These are phyloP conservation scores for Rubia tinctorum DNA, from an alignment of 305 asterid species.

Conservation along the genomic window DNA sequence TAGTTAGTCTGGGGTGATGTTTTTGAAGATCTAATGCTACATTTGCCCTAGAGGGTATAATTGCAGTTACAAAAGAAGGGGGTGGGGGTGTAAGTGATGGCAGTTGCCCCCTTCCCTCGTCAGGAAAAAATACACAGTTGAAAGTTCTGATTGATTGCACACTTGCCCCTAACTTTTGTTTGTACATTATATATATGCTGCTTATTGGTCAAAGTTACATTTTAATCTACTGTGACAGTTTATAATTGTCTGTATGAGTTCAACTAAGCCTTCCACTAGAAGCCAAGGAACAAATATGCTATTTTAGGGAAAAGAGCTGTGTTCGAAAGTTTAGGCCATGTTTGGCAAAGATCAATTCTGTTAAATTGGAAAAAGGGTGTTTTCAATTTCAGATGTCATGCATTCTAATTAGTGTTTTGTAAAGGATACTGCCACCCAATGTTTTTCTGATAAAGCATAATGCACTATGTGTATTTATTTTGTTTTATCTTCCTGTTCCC, in stretches of 20 bases:
- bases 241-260: neutral
- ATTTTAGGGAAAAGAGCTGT: neutral
- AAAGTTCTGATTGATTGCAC: no score
- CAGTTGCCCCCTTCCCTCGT: no score
- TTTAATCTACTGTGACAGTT: no score
- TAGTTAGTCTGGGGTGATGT: no score
- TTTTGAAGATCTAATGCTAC: no score
- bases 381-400: neutral
- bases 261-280: neutral
- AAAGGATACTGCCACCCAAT: neutral
- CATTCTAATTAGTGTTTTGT: neutral
- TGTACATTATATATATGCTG: neutral
- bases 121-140: no score
- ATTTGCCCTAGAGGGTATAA: no score
- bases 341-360: neutral
- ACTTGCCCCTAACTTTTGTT: no score
- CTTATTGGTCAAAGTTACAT: neutral
- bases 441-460: neutral
- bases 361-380: neutral
- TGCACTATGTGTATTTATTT: neutral
- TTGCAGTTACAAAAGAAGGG: no score
- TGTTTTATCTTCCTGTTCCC: neutral
- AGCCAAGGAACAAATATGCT: neutral
- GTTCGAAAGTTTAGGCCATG: neutral
- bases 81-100: no score